Conservation (phyloP, 345 rosid species). For the Isatis tinctoria region DNA sequence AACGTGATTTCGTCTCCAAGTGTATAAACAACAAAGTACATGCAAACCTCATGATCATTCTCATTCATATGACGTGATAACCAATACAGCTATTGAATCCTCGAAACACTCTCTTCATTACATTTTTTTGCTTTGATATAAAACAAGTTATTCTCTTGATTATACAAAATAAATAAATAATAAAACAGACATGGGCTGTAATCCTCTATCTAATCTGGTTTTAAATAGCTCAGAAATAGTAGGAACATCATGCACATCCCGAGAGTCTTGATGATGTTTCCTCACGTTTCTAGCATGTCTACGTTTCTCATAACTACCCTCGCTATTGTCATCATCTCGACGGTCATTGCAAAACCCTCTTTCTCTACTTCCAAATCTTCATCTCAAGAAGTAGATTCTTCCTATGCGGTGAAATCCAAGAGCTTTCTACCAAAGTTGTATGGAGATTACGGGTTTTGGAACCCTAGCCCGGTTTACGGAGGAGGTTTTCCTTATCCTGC, state of each 20-base stretch:
- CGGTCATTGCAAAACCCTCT: slow-evolving; percentile 2
- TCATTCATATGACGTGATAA: slow-evolving; percentile 29
- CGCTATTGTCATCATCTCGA: slow-evolving; percentile 12
- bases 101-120: background rate
- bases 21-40: slow-evolving; percentile 16
- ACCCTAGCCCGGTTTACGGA: slow-evolving; percentile 30
- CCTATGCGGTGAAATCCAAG: background rate
- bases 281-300: slow-evolving; percentile 25
- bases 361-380: background rate
- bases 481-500: slow-evolving; percentile 27
- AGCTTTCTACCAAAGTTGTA: slow-evolving; percentile 19
- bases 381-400: slow-evolving; percentile 20
- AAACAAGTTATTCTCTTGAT: background rate
- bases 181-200: slow-evolving; percentile 20
- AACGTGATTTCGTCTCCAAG: slow-evolving; percentile 1
- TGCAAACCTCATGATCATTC: slow-evolving; percentile 21
- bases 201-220: slow-evolving; percentile 16
- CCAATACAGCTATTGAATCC: background rate
- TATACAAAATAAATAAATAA: background rate
- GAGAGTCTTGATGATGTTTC: slow-evolving; percentile 14
- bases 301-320: slow-evolving; percentile 20
- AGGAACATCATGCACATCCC: slow-evolving; percentile 26
- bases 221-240: slow-evolving; percentile 11
- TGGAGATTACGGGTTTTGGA: slow-evolving; percentile 36
- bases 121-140: background rate